Percentiles rank a stretch among this genome's conserved stretches.
Conservation (phyloP, 2,329 filamentous ascomycete genomes). For the Apiospora phragmitis region DNA sequence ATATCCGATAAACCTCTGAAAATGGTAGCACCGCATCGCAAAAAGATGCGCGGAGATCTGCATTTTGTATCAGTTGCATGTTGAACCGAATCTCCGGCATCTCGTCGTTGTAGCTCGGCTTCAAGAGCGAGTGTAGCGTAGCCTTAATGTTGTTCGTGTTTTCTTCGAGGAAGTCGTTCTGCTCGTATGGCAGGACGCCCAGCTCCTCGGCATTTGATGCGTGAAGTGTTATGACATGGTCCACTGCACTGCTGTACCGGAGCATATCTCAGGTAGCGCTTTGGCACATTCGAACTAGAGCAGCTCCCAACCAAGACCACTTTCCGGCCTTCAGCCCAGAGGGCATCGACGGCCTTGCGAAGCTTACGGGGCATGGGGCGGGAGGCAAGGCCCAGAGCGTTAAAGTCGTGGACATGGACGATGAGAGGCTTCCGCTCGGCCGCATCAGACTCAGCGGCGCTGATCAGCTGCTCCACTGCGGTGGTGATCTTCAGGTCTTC, state of each 20-base stretch:
- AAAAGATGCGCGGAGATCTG: conserved; percentile 18
- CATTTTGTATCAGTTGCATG: conserved; percentile 8
- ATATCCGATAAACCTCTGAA: conserved; percentile 29
- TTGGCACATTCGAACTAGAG: conserved; percentile 52
- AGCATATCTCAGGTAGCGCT: conserved; percentile 42
- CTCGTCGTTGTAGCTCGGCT: background rate
- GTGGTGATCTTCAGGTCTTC: conserved; percentile 62
- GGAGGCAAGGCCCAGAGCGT: conserved; percentile 69
- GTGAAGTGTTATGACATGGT: conserved; percentile 29
- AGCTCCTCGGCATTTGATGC: background rate
- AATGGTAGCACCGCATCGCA: conserved; percentile 22
- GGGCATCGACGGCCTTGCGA: conserved; percentile 68
- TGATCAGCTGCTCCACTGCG: conserved; percentile 57
- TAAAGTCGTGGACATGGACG: conserved; percentile 78
- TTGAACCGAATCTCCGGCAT: conserved; percentile 9
- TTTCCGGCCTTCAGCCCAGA: conserved; percentile 69
- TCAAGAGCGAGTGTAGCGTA: conserved; percentile 19
- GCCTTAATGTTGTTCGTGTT: conserved; percentile 30
- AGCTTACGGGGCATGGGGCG: conserved; percentile 67
- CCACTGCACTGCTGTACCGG: conserved; percentile 40
- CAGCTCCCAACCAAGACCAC: conserved; percentile 82
- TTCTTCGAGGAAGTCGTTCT: conserved; percentile 24
- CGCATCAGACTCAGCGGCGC: conserved; percentile 40
- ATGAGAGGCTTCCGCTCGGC: conserved; percentile 56
- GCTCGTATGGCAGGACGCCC: background rate